Base-by-base conservation (phyloP, 768 basidiomycete species). In the Nidula microcarpa region DNA sequence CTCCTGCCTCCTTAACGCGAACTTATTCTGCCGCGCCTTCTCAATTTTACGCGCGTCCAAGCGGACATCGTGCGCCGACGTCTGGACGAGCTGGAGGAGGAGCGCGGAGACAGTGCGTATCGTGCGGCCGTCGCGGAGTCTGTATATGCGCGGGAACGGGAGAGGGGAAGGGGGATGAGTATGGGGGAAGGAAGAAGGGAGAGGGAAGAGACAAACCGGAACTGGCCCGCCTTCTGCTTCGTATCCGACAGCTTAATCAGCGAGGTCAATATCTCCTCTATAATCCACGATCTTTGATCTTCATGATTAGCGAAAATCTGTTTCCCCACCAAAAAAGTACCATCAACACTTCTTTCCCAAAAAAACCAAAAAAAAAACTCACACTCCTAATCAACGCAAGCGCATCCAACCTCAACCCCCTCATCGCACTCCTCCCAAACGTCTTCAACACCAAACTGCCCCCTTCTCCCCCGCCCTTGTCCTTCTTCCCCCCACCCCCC, bases 71-170 rank as follows among this genome's bases (percentile, higher is more conserved):
- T 92, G 88, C 0, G 92, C 87, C 4, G 93, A 95, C 0, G 94
- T 96, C 64, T 99, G 97, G 1, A 98, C 88, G n/a, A 99, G 86
- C 60, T 98, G 95, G 16, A 99, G 76, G 8, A 99, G 76, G 5
- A 99, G 75, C 0, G 96, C 96, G 2, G 94, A 95, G 10, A 95
- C 89, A 1, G 94, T 97, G 48, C 95, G 86, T 50, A 99, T 98
- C 0, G 94, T 87, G 6, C 85, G 83, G 0, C 95, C 95, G 62
- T 96, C 91, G 8, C 93, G 84, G 16, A 98, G 74, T 33, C 96
- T 98, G 59, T 23, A 23, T 23, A 23, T 23, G 23, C 23, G 23
- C 23, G 23, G 23, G 23, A 4, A 4, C 23, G 23, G 23, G 23
- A 23, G 23, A 23, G 23, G 23, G n/a, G 47, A 6, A 11, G 7